These are phyloP conservation scores for Lithospermum erythrorhizon DNA, from an alignment of 257 asterid species.

Conservation along the genomic window DNA sequence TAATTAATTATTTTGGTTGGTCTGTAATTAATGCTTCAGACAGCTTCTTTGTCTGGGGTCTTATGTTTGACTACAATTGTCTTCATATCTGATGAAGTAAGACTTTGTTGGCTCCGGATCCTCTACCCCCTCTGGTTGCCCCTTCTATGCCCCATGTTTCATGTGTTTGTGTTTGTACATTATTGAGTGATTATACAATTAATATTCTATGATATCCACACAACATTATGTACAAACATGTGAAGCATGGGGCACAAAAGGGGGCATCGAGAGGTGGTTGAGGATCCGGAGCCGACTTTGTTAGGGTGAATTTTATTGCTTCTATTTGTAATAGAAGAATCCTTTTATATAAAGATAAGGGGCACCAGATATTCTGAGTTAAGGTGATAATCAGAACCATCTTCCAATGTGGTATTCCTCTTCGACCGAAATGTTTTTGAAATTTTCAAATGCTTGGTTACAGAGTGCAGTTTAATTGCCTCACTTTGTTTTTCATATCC, in stretches of 20 bases:
- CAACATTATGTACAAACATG: too few relatives aligned
- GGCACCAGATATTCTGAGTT: neutral
- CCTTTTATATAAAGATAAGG: slow-evolving; percentile 21
- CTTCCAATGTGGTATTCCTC: too few relatives aligned
- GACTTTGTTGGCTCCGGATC: too few relatives aligned
- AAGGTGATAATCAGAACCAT: neutral
- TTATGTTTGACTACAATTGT: neutral
- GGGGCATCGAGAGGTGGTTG: too few relatives aligned
- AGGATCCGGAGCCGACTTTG: too few relatives aligned
- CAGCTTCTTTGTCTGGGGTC: neutral
- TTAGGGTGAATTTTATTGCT: slow-evolving; percentile 40
- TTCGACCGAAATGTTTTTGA: too few relatives aligned
- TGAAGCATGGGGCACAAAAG: too few relatives aligned
- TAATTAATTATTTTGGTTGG: neutral
- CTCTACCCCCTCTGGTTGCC: too few relatives aligned
- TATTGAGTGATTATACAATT: too few relatives aligned
- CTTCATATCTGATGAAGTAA: slow-evolving; percentile 13
- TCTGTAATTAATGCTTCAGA: neutral
- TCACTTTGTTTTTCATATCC: neutral
- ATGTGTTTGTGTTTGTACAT: too few relatives aligned
- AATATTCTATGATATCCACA: too few relatives aligned
- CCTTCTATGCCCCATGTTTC: too few relatives aligned
- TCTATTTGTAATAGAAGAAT: slow-evolving; percentile 32
- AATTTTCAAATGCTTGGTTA: neutral
- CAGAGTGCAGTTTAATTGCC: neutral